Conservation (phyloP, 306 rosid species). For the Rosa rugosa region DNA sequence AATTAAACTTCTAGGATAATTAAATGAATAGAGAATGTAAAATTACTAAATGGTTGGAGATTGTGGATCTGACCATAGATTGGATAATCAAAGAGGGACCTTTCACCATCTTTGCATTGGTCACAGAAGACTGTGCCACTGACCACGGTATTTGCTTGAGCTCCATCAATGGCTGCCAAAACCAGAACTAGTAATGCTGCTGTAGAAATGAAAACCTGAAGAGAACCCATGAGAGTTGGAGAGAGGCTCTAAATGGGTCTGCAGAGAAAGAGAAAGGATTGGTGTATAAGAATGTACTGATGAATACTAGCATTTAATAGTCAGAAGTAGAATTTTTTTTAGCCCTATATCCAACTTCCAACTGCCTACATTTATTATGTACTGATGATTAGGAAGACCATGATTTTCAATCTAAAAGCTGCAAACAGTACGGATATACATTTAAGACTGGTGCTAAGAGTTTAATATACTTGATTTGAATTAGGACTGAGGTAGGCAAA, state of each 20-base stretch:
- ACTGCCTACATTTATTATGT: conserved; percentile 59
- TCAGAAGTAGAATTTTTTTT: neutral
- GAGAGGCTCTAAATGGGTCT: conserved; percentile 16
- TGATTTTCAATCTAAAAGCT: conserved; percentile 14
- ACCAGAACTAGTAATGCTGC: conserved; percentile 33
- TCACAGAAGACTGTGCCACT: conserved; percentile 87
- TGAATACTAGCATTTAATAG: conserved; percentile 13
- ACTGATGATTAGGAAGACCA: neutral
- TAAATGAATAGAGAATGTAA: neutral
- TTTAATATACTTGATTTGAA: neutral
- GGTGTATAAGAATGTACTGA: conserved; percentile 30
- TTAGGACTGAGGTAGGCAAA: neutral
- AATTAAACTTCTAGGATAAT: neutral
- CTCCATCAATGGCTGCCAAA: conserved; percentile 45
- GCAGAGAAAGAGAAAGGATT: conserved; percentile 15
- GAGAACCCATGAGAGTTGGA: conserved; percentile 54
- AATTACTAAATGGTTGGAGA: neutral
- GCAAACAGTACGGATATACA: conserved; percentile 26
- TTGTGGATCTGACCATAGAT: conserved; percentile 54
- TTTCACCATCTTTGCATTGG: conserved; percentile 88
- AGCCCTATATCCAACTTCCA: conserved; percentile 53
- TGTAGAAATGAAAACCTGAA: conserved; percentile 34
- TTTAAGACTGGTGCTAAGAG: conserved; percentile 17
- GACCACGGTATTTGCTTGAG: conserved; percentile 54
- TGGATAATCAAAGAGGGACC: conserved; percentile 74